A percentile compares a stretch with the other conserved stretches of the same genome.
Conservation (phyloP, 371 early-diverging fungal species). For the Polyrhizophydium stewartii region DNA sequence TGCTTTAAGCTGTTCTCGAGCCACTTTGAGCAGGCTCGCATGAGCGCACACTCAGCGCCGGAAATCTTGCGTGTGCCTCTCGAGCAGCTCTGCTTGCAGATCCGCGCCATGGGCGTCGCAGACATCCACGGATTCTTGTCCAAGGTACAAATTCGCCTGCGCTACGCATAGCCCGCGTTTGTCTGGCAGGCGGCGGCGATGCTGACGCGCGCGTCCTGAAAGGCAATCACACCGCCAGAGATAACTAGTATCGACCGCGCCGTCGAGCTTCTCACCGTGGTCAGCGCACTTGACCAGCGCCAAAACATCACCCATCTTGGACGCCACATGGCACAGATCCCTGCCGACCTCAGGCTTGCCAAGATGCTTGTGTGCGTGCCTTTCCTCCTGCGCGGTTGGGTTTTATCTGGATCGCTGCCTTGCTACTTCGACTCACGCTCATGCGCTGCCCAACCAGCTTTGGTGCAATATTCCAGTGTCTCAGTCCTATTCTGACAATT, state of each 20-base stretch:
- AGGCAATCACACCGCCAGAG: neutral
- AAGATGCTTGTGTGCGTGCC: conserved; percentile 36
- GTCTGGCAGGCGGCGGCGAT: neutral
- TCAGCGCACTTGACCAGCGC: neutral
- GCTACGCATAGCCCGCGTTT: conserved; percentile 24
- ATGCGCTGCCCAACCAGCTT: conserved; percentile 31
- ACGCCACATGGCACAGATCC: conserved; percentile 21
- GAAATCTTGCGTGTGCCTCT: conserved; percentile 80
- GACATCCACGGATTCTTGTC: conserved; percentile 28
- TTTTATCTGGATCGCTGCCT: too few species aligned
- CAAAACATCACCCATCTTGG: neutral
- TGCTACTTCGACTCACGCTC: too few species aligned
- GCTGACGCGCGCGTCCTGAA: conserved; percentile 38
- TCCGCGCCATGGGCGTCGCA: conserved; percentile 31
- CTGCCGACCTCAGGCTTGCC: conserved; percentile 35
- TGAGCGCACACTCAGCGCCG: conserved; percentile 40
- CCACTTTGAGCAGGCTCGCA: conserved; percentile 16
- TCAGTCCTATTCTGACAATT: conserved; percentile 36
- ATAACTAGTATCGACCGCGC: neutral
- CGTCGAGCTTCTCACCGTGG: neutral
- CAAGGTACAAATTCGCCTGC: conserved; percentile 10
- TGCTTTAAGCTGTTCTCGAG: conserved; percentile 30
- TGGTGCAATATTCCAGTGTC: conserved; percentile 37
- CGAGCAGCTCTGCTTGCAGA: conserved; percentile 60
- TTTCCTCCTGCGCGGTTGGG: neutral